phyloP scores from a whole-genome alignment of 2,329 filamentous ascomycete genomes.

The Pezicula neosporulosa region DNA sequence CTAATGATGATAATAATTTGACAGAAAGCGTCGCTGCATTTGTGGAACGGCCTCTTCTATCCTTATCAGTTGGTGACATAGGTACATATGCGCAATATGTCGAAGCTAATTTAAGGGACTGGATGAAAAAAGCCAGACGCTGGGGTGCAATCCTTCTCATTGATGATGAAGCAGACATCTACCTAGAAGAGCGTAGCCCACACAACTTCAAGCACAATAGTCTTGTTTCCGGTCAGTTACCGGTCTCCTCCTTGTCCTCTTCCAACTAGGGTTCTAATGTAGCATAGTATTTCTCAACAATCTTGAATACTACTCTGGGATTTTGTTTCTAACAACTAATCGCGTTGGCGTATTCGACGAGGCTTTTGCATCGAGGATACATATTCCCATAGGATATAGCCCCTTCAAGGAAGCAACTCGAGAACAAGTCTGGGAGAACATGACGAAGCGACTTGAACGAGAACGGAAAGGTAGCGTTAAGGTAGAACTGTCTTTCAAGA shows the following conservation, averaged over 20 bases:
- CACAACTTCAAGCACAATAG: not conserved
- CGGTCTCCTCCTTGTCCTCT: no score
- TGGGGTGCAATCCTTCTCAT: not conserved
- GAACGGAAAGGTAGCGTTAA: no score
- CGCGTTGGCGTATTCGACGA: slow-evolving; percentile 32
- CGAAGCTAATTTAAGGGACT: no score
- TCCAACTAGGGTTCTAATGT: slow-evolving; percentile 5
- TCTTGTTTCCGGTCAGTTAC: not conserved
- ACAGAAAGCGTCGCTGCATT: no score
- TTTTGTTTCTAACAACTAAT: slow-evolving; percentile 36
- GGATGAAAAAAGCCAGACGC: slow-evolving; percentile 10
- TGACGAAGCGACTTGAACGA: no score
- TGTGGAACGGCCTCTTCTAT: no score
- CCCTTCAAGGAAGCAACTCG: slow-evolving; percentile 7
- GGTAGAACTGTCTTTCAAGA: not conserved
- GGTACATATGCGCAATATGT: no score
- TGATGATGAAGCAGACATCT: slow-evolving; percentile 13
- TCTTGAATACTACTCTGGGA: slow-evolving; percentile 36
- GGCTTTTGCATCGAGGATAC: slow-evolving; percentile 30
- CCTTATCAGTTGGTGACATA: no score
- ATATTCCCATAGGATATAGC: slow-evolving; percentile 24
- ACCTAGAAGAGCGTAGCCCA: not conserved
- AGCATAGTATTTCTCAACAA: slow-evolving; percentile 28
- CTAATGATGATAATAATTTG: no score
- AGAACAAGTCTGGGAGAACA: no score